Evolutionary conservation across 805 yeast species (phyloP), one percentile per base, ranked within the genome.

Genomic region (Clavispora carvajalis): DNA sequence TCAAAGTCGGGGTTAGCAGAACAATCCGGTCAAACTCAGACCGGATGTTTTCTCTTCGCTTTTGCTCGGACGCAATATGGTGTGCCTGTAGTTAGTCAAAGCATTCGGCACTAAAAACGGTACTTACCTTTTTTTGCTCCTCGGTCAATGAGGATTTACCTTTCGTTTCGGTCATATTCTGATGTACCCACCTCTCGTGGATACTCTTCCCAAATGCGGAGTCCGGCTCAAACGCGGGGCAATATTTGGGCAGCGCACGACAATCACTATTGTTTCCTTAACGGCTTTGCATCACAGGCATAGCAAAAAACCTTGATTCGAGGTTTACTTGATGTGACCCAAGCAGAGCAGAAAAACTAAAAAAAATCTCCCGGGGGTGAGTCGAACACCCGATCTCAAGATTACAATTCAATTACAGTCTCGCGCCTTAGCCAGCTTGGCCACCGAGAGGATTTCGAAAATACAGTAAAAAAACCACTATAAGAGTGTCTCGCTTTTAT

Each of bases 21-120:
- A 89, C 90, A 17, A 90, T 69, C 40, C 74, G 75, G 52, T 85
- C 95, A 54, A 87, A 90, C 8, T 88, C 90, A 8, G 80, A 76
- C 34, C 97, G 69, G 17, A 91, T 87, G 31, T 90, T 87, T 48
- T 82, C 87, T 46, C 98, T 70, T 52, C 98, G 71, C 54, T 84
- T 85, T 58, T 88, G 90, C 57, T 90, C 98, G 0, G 90, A 82
- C 5, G 85, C 85, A 7, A 86, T 84, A 54, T 85, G 95, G 49
- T 82, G 85, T 5, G 81, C 82, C 79, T 81, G 34, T 7, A 2
- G 47, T 51, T 45, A 51, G 53, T 35, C n/a, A n/a, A n/a, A n/a
- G n/a, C n/a, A n/a, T n/a, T n/a, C n/a, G n/a, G n/a, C n/a, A n/a
- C n/a, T n/a, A n/a, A n/a, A n/a, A n/a, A n/a, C n/a, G n/a, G n/a